phyloP scores from a whole-genome alignment of 495 filamentous ascomycete species.

The Aspergillus nanangensis region DNA sequence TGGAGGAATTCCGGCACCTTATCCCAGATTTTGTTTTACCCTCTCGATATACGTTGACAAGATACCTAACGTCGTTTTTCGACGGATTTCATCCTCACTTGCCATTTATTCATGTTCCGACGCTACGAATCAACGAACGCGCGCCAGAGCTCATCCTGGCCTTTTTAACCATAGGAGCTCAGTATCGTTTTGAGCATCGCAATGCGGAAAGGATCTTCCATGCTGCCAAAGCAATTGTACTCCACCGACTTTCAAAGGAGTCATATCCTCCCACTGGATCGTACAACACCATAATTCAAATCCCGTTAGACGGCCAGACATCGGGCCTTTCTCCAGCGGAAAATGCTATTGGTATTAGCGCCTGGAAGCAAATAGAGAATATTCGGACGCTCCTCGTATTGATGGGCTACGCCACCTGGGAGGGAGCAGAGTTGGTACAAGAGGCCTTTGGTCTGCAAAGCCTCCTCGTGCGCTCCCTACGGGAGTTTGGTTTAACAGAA shows the following conservation, averaged over 20 bases:
- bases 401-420: constrained; percentile 39
- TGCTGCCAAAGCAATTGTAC: constrained; percentile 29
- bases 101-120: constrained; percentile 32
- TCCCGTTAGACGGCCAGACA: constrained; percentile 7
- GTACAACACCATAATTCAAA: constrained; percentile 9
- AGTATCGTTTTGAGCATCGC: constrained; percentile 34
- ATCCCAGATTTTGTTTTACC: constrained; percentile 35
- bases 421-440: constrained; percentile 31
- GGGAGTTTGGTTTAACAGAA: constrained; percentile 29
- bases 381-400: constrained; percentile 31
- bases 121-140: constrained; percentile 30
- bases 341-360: constrained; percentile 10
- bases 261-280: constrained; percentile 9
- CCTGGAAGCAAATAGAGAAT: constrained; percentile 26
- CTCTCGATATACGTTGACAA: constrained; percentile 34
- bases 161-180: constrained; percentile 32
- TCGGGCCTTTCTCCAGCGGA: constrained; percentile 7
- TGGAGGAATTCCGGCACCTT: constrained; percentile 34
- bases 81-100: constrained; percentile 35
- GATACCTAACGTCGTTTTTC: constrained; percentile 35
- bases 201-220: constrained; percentile 33
- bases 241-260: constrained; percentile 26
- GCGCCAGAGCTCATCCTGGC: constrained; percentile 28
- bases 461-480: constrained; percentile 29
- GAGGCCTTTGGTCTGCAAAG: constrained; percentile 32